Base-by-base conservation (phyloP, 352 stramenopile genomes). In the Blastocystis sp. region DNA sequence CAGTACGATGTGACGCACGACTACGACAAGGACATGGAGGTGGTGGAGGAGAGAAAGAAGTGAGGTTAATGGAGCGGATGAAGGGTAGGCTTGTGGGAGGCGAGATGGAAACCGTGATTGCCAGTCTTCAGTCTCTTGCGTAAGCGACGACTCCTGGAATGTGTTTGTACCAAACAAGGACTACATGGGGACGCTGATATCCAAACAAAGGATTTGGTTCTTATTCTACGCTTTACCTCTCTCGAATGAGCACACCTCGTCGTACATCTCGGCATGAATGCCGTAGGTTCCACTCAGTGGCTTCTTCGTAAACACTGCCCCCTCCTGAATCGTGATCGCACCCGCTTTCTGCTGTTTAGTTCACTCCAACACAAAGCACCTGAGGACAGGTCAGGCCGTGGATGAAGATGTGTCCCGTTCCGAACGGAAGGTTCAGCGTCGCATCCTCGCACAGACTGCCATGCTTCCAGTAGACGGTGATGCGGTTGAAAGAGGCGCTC, bases 1-100 rank as follows among this genome's bases (percentile, higher is more conserved):
- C 65, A 45, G 28, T 84, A 84, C 48, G 45, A 52, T 2, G 34
- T 63, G 48, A 84, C 74, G 48, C 74, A 84, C 57, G 11, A 24
- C 24, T 64, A 48, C 60, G 52, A 66, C 7, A 62, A 64, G 34
- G 74, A 84, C 17, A 84, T 84, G 74, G 74, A 34, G 42, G 74
- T 84, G 9, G 66, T 84, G 43, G 74, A 84, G 48, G 57, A 54
- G 42, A 62, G 74, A 57, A 57, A 14, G 48, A 57, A 57, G 48
- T 57, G 48, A 57, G 48, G 6, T 0, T 57, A 38, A 69, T 69
- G 61, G 21, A 70, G 7, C 54, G 42, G 74, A 10, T 81, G 42
- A 64, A 19, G 7, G n/a, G 54, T 68, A 84, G 74, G 43, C 19
- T 66, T 10, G 69, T 84, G 34, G 48, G 28, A 14, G 7, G 40